Percentiles rank a stretch among this genome's conserved stretches.
Conservation (phyloP, 495 filamentous ascomycete species). For the Geopyxis carbonaria region DNA sequence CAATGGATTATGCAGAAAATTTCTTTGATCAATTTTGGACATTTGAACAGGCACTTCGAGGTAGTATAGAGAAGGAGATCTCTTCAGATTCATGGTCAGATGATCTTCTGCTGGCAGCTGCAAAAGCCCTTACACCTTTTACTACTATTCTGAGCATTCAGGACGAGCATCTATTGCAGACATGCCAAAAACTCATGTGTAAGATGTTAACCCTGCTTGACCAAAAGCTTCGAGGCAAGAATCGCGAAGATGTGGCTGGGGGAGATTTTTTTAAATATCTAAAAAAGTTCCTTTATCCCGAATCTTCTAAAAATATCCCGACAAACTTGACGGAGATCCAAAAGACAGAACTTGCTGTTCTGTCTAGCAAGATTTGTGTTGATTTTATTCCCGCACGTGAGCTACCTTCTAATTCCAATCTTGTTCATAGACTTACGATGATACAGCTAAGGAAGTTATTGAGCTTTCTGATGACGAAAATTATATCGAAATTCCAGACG, state of each 20-base stretch:
- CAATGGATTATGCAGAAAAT: conserved; percentile 78
- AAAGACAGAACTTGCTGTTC: conserved; percentile 20
- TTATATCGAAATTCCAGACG: conserved; percentile 18
- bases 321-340: conserved; percentile 23
- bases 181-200: conserved; percentile 21
- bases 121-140: conserved; percentile 16
- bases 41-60: conserved; percentile 22
- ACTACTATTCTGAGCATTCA: conserved; percentile 21
- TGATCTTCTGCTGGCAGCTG: conserved; percentile 21
- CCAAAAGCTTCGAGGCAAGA: conserved; percentile 6
- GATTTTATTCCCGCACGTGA: conserved; percentile 20
- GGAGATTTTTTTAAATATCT: conserved; percentile 20
- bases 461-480: conserved; percentile 21
- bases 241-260: conserved; percentile 12
- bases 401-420: neutral
- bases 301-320: conserved; percentile 10
- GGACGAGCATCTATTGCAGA: conserved; percentile 22
- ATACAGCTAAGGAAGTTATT: conserved; percentile 15
- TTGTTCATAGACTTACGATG: conserved; percentile 8
- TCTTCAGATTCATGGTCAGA: conserved; percentile 13
- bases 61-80: conserved; percentile 11
- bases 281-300: conserved; percentile 15
- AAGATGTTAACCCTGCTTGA: conserved; percentile 24
- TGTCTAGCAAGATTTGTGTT: conserved; percentile 14
- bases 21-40: conserved; percentile 44